Percentiles rank a stretch among this genome's conserved stretches.
Evolutionary conservation across 2,329 filamentous ascomycete species (phyloP).

Genomic region (Aureobasidium musti): DNA sequence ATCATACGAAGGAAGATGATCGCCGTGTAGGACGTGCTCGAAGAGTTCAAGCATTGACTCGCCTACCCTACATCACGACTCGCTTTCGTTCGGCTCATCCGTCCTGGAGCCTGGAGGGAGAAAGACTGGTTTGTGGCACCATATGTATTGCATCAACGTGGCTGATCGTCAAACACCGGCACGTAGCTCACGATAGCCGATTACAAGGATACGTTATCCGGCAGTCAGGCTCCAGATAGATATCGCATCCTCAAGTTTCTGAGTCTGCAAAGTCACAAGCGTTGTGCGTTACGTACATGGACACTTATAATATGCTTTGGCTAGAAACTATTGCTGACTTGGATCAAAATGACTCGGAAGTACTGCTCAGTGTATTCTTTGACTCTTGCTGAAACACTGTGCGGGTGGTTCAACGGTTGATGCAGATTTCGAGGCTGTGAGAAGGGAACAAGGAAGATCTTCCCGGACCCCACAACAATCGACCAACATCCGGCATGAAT

Average conservation of each 20-base stretch:
- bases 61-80: neutral
- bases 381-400: constrained; percentile 13
- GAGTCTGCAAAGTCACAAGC: too few relatives aligned
- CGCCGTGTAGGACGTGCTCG: neutral
- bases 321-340: neutral
- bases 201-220: too few relatives aligned
- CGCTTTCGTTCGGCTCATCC: neutral
- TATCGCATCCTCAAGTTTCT: too few relatives aligned
- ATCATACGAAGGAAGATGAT: neutral
- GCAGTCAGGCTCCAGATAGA: too few relatives aligned
- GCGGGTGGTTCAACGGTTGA: constrained; percentile 15
- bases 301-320: neutral
- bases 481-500: neutral
- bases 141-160: neutral
- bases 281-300: neutral
- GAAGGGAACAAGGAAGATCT: neutral
- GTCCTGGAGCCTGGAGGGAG: too few relatives aligned
- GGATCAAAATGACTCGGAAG: neutral
- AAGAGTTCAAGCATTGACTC: constrained; percentile 14
- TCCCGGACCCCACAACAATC: constrained; percentile 5
- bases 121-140: neutral
- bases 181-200: neutral
- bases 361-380: neutral
- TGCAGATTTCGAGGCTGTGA: neutral
- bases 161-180: neutral